Evolutionary conservation across 2,329 filamentous ascomycete genomes (phyloP).

Genomic region (Fusarium buharicum): DNA sequence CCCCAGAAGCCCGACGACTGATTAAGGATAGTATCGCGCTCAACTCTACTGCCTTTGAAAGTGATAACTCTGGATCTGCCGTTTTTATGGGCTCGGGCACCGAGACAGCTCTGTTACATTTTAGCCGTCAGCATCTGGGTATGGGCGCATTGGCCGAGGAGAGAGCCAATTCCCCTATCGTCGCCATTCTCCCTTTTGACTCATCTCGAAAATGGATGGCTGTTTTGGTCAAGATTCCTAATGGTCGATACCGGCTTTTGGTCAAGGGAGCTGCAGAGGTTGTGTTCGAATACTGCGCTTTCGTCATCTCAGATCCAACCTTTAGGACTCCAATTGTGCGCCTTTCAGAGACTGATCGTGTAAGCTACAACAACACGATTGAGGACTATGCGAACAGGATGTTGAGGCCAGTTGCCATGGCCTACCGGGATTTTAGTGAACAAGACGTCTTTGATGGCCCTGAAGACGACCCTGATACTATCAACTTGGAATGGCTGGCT

Average conservation of each 20-base stretch:
- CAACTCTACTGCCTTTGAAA: constrained; percentile 66
- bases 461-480: constrained; percentile 49
- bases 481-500: constrained; percentile 53
- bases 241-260: constrained; percentile 60
- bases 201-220: constrained; percentile 67
- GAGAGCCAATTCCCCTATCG: constrained; percentile 57
- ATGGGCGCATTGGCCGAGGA: constrained; percentile 59
- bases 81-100: constrained; percentile 65
- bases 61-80: constrained; percentile 49
- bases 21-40: constrained; percentile 56
- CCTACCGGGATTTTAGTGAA: constrained; percentile 76
- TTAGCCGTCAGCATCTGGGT: constrained; percentile 61
- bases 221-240: constrained; percentile 59
- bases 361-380: constrained; percentile 50
- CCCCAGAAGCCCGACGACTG: constrained; percentile 49
- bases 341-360: constrained; percentile 48
- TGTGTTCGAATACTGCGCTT: constrained; percentile 58
- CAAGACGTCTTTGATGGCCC: constrained; percentile 71
- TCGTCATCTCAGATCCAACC: constrained; percentile 58
- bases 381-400: constrained; percentile 71
- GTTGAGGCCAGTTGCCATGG: constrained; percentile 78
- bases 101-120: constrained; percentile 63
- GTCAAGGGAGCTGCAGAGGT: constrained; percentile 70
- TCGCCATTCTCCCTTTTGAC: constrained; percentile 65
- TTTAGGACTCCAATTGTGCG: constrained; percentile 44